phyloP scores from a whole-genome alignment of 306 rosid genomes.

The Oxytropis ochrocephala region DNA sequence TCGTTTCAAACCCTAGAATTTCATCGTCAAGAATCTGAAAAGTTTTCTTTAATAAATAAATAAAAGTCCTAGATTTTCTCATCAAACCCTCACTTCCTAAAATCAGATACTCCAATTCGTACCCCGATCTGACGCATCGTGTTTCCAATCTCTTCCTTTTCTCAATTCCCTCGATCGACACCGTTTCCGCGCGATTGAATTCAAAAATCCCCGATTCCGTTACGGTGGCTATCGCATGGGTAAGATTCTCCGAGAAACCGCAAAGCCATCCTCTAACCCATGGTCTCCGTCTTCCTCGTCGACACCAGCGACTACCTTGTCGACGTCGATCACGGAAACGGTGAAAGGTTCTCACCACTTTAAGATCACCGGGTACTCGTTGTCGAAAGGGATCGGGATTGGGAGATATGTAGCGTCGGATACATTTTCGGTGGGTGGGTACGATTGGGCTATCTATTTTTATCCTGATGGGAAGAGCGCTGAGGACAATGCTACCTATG shows the following conservation, averaged over 20 bases:
- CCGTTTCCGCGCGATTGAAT: not conserved
- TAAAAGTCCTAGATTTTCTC: conserved; percentile 49
- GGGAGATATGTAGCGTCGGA: conserved; percentile 76
- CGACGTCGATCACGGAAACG: conserved; percentile 71
- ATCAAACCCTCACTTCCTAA: conserved; percentile 17
- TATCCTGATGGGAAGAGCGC: conserved; percentile 87
- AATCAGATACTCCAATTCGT: not conserved
- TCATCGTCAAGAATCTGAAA: conserved; percentile 23
- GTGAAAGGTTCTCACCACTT: conserved; percentile 73
- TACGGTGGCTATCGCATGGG: conserved; percentile 58
- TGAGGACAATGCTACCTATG: conserved; percentile 78
- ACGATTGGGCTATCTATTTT: conserved; percentile 85
- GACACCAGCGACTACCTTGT: conserved; percentile 51
- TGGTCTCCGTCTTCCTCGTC: conserved; percentile 32
- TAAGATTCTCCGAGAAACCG: conserved; percentile 56
- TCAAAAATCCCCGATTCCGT: not conserved
- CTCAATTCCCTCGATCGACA: not conserved
- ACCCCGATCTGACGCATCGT: not conserved
- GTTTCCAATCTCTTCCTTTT: not conserved
- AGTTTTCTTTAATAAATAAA: not conserved
- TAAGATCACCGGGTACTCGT: conserved; percentile 69
- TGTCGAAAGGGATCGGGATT: conserved; percentile 73
- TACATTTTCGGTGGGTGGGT: conserved; percentile 74
- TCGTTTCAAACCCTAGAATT: conserved; percentile 32
- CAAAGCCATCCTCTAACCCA: conserved; percentile 43